Conservation (phyloP, 179 eudicot genomes). For the Actinidia polygama region DNA sequence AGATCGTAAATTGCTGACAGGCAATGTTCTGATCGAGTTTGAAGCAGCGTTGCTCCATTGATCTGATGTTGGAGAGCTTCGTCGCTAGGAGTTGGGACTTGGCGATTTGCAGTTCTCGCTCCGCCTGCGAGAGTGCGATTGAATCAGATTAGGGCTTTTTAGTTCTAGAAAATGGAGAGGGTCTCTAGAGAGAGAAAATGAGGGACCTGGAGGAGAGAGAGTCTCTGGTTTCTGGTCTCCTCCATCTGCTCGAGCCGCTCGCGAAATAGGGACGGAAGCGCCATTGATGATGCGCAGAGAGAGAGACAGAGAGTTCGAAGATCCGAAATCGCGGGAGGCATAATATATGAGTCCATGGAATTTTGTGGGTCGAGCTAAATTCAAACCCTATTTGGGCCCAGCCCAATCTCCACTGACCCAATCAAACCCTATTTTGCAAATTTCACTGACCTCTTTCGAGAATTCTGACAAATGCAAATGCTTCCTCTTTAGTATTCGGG, state of each 20-base stretch:
- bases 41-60: slow-evolving; percentile 45
- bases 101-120: slow-evolving; percentile 39
- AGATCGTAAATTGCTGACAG: slow-evolving; percentile 34
- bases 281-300: slow-evolving; percentile 33
- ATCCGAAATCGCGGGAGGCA: too few relatives aligned
- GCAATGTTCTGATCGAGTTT: slow-evolving; percentile 41
- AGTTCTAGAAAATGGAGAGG: too few relatives aligned
- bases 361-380: too few relatives aligned
- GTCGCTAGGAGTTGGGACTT: slow-evolving; percentile 41
- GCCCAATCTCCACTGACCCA: too few relatives aligned
- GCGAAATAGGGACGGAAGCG: slow-evolving; percentile 47
- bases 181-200: neutral
- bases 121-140: slow-evolving; percentile 32
- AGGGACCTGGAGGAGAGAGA: slow-evolving; percentile 57
- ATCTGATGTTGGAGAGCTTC: slow-evolving; percentile 37
- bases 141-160: neutral
- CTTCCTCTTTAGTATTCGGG: too few relatives aligned
- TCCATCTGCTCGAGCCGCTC: slow-evolving; percentile 58
- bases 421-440: too few relatives aligned
- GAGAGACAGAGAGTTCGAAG: neutral
- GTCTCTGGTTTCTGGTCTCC: slow-evolving; percentile 47
- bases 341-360: too few relatives aligned
- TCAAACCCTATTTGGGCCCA: too few relatives aligned
- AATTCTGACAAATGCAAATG: too few relatives aligned
- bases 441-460: too few relatives aligned